A percentile compares a stretch with the other conserved stretches of the same genome.
Evolutionary conservation across 2,329 filamentous ascomycete genomes (phyloP).

Genomic region (Diaporthe batatas): DNA sequence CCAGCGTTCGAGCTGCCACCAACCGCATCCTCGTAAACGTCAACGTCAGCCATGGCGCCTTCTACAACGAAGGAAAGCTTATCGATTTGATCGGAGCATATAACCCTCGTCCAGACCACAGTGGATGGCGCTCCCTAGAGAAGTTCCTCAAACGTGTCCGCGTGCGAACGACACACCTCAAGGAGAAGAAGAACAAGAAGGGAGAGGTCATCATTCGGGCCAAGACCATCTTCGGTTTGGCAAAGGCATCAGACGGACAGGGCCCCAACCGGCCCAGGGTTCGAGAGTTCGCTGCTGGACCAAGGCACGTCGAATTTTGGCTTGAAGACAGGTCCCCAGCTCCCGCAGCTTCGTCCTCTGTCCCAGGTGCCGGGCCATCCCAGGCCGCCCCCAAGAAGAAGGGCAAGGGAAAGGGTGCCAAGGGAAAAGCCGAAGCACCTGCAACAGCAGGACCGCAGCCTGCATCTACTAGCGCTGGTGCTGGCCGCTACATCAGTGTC

Average conservation of each 20-base stretch:
- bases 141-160: slow-evolving; percentile 55
- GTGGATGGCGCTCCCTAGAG: slow-evolving; percentile 45
- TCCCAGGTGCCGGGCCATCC: slow-evolving; percentile 12
- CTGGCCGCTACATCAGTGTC: slow-evolving; percentile 62
- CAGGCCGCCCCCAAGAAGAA: slow-evolving; percentile 35
- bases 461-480: slow-evolving; percentile 11
- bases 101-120: background rate
- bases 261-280: slow-evolving; percentile 47
- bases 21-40: slow-evolving; percentile 53
- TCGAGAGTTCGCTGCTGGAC: slow-evolving; percentile 56
- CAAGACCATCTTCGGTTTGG: slow-evolving; percentile 55
- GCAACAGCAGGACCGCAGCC: slow-evolving; percentile 23
- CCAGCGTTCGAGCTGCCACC: slow-evolving; percentile 52
- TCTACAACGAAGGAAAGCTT: slow-evolving; percentile 50
- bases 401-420: slow-evolving; percentile 36
- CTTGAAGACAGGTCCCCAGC: slow-evolving; percentile 48
- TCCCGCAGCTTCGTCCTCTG: background rate
- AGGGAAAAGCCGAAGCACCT: slow-evolving; percentile 14
- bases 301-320: slow-evolving; percentile 69
- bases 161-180: slow-evolving; percentile 56
- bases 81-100: slow-evolving; percentile 41
- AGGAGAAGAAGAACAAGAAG: slow-evolving; percentile 49
- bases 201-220: slow-evolving; percentile 52
- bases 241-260: slow-evolving; percentile 52
- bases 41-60: slow-evolving; percentile 53